A percentile compares a stretch with the other conserved stretches of the same genome.
phyloP scores from a whole-genome alignment of 2,329 filamentous ascomycete species.

The Hymenoscyphus occultus region DNA sequence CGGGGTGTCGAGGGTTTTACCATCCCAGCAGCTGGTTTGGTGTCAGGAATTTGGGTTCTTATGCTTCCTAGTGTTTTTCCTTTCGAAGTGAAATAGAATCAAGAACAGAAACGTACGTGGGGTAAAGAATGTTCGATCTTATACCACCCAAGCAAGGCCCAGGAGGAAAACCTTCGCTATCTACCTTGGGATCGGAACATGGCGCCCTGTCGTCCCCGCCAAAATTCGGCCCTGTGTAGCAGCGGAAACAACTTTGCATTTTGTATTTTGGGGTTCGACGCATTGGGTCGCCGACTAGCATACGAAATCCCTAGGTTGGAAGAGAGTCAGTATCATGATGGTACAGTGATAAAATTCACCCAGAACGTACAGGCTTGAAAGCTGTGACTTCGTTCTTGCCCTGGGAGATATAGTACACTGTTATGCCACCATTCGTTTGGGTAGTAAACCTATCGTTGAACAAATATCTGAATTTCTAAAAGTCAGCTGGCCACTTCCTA shows the following conservation, averaged over 20 bases:
- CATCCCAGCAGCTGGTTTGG: constrained; percentile 41
- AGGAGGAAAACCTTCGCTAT: constrained; percentile 51
- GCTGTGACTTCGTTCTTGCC: constrained; percentile 18
- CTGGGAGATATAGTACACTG: constrained; percentile 17
- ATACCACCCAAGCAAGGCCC: constrained; percentile 51
- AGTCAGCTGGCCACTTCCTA: too few relatives aligned
- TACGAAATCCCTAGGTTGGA: constrained; percentile 19
- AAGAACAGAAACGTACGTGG: constrained; percentile 29
- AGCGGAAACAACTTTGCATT: constrained; percentile 19
- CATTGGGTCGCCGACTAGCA: constrained; percentile 19
- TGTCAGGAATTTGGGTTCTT: constrained; percentile 34
- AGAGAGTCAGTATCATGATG: neutral
- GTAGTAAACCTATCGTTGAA: constrained; percentile 21
- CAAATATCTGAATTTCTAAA: neutral
- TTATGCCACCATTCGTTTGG: constrained; percentile 14
- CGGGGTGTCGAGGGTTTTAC: constrained; percentile 22
- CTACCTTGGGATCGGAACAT: constrained; percentile 47
- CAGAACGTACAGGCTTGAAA: constrained; percentile 20
- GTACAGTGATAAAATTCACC: too few relatives aligned
- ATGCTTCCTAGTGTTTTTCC: constrained; percentile 24
- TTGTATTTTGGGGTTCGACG: constrained; percentile 14
- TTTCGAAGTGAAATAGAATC: neutral
- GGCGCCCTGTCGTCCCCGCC: constrained; percentile 39
- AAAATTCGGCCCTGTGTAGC: constrained; percentile 19
- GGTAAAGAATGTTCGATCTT: constrained; percentile 54